These are phyloP conservation scores for Geotrichum europaeum DNA, from an alignment of 1,139 yeast genomes.

Conservation along the genomic window DNA sequence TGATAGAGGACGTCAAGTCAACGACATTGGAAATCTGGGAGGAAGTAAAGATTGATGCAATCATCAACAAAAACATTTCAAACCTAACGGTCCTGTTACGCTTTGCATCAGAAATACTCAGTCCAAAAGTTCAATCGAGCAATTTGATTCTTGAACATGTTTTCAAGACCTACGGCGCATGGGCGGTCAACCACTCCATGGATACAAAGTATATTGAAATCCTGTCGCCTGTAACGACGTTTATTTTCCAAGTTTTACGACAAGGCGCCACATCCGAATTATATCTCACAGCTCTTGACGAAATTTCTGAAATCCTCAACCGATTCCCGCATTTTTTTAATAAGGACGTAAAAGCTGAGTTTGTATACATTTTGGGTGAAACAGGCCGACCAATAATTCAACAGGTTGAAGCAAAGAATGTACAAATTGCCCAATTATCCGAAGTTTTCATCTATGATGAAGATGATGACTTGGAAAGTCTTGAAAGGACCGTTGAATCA, in stretches of 20 bases:
- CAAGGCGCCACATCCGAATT: constrained; percentile 2
- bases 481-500: constrained; percentile 16
- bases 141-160: constrained; percentile 7
- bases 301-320: constrained; percentile 9
- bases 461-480: constrained; percentile 17
- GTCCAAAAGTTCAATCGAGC: neutral
- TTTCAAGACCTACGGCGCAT: constrained; percentile 14
- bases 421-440: neutral
- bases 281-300: constrained; percentile 8
- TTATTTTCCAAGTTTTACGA: constrained; percentile 7
- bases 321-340: constrained; percentile 10
- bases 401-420: constrained; percentile 3
- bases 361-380: constrained; percentile 8
- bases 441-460: constrained; percentile 9
- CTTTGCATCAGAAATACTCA: constrained; percentile 6
- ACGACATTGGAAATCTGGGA: constrained; percentile 8
- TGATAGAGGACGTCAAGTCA: constrained; percentile 26
- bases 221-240: constrained; percentile 4
- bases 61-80: constrained; percentile 5
- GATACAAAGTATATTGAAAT: neutral
- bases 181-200: constrained; percentile 11
- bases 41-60: constrained; percentile 5
- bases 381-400: constrained; percentile 14
- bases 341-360: neutral
- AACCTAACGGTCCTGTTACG: constrained; percentile 1